phyloP scores from a whole-genome alignment of 2,329 filamentous ascomycete species.

The Fusarium subglutinans region DNA sequence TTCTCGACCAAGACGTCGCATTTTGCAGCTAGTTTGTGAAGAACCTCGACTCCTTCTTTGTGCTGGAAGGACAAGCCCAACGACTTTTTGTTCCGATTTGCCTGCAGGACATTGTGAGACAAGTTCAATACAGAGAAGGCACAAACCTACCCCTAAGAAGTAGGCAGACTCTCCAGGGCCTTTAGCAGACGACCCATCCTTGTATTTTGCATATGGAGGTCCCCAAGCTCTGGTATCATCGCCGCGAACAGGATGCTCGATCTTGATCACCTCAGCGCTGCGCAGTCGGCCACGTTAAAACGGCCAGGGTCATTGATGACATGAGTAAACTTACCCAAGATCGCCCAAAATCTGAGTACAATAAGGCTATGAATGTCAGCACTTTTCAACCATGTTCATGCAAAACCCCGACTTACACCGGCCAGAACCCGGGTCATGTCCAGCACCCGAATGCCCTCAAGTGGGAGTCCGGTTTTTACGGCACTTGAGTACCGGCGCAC shows the following conservation, averaged over 20 bases:
- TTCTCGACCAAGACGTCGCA: conserved; percentile 97
- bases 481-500: conserved; percentile 46
- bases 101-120: conserved; percentile 59
- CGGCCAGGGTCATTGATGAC: not conserved
- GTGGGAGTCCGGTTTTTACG: conserved; percentile 60
- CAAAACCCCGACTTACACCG: conserved; percentile 72
- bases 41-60: conserved; percentile 81
- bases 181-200: conserved; percentile 63
- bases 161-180: conserved; percentile 94
- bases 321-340: conserved; percentile 74
- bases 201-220: conserved; percentile 88
- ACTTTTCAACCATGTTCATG: not conserved
- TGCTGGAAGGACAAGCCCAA: conserved; percentile 91
- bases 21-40: conserved; percentile 84
- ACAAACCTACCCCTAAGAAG: conserved; percentile 78
- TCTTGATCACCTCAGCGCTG: conserved; percentile 95
- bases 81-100: conserved; percentile 97
- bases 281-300: conserved; percentile 20
- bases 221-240: conserved; percentile 98
- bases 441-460: conserved; percentile 87
- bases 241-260: conserved; percentile 90
- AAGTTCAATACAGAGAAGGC: not conserved
- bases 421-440: conserved; percentile 98
- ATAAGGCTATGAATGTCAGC: conserved; percentile 74
- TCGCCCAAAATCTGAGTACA: conserved; percentile 97